phyloP scores from a whole-genome alignment of 441 rosid species.

The Croton laevigatus region DNA sequence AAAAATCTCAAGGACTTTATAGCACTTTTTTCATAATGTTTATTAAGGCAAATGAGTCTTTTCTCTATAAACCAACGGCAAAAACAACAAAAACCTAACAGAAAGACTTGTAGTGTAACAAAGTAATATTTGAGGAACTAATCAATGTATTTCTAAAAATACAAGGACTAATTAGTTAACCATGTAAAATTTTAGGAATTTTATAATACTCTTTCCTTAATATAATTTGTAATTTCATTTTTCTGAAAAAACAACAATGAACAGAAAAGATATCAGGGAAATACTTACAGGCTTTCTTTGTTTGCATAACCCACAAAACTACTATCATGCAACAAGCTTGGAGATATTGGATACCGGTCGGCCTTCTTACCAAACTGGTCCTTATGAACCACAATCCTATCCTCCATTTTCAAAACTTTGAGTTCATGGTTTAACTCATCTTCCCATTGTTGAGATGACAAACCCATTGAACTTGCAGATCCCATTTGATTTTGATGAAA shows the following conservation, averaged over 20 bases:
- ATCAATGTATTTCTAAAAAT: too few relatives aligned
- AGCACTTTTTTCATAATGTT: too few relatives aligned
- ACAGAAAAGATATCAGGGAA: constrained; percentile 17
- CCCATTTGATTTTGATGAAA: constrained; percentile 48
- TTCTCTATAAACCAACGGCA: too few relatives aligned
- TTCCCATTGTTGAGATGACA: constrained; percentile 65
- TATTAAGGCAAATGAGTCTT: too few relatives aligned
- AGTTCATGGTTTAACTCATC: constrained; percentile 67
- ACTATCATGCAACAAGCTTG: constrained; percentile 78
- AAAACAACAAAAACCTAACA: too few relatives aligned
- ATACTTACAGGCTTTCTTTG: constrained; percentile 86
- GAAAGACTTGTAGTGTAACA: too few relatives aligned
- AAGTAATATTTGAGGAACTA: too few relatives aligned
- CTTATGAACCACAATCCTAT: constrained; percentile 47
- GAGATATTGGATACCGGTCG: constrained; percentile 66
- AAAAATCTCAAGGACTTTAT: too few relatives aligned
- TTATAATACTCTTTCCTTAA: too few relatives aligned
- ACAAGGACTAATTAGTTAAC: too few relatives aligned
- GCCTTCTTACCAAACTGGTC: constrained; percentile 48
- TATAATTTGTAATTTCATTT: too few relatives aligned
- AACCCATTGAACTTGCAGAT: constrained; percentile 43
- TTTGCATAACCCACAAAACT: constrained; percentile 39
- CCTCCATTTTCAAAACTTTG: constrained; percentile 58
- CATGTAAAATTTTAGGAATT: too few relatives aligned
- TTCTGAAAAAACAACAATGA: background rate